Evolutionary conservation across 371 early-diverging fungal genomes (phyloP).

Genomic region (Smittium culicis): DNA sequence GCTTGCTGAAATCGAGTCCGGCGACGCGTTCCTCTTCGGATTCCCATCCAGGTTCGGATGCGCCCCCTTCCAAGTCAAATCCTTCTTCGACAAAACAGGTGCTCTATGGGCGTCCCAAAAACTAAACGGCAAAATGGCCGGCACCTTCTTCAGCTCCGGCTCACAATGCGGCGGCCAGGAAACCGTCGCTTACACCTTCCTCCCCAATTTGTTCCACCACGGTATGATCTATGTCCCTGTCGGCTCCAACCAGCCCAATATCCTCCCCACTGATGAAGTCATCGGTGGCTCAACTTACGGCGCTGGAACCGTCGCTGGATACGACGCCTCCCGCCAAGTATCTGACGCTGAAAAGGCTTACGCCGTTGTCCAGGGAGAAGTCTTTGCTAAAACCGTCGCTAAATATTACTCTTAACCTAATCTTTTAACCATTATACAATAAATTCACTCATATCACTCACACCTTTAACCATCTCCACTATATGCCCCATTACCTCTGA

Average conservation of each 20-base stretch:
- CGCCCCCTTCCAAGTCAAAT: too few species aligned
- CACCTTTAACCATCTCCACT: too few species aligned
- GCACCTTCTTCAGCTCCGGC: slow-evolving; percentile 50
- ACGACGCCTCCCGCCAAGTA: slow-evolving; percentile 54
- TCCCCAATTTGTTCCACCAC: slow-evolving; percentile 47
- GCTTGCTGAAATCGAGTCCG: slow-evolving; percentile 37
- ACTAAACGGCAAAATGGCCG: slow-evolving; percentile 39
- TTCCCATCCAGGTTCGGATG: slow-evolving; percentile 54
- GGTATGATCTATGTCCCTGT: slow-evolving; percentile 52
- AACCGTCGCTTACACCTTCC: slow-evolving; percentile 37
- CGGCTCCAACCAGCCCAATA: slow-evolving; percentile 15
- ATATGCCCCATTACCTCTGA: too few species aligned
- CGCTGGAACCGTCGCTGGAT: slow-evolving; percentile 42
- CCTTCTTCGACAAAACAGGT: slow-evolving; percentile 55
- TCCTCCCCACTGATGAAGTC: neutral
- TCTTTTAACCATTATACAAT: too few species aligned
- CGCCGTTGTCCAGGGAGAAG: slow-evolving; percentile 47
- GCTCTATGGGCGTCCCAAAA: slow-evolving; percentile 49
- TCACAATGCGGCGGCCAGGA: slow-evolving; percentile 53
- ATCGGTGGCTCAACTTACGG: slow-evolving; percentile 33
- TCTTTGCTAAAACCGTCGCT: slow-evolving; percentile 33
- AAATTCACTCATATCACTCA: too few species aligned
- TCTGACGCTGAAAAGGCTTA: slow-evolving; percentile 46
- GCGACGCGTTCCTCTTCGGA: slow-evolving; percentile 65
- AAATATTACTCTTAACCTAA: too few species aligned